Evolutionary conservation across 2,329 filamentous ascomycete genomes (phyloP), one percentile per base, ranked within the genome.

Genomic region (Fusarium nisikadoi): DNA sequence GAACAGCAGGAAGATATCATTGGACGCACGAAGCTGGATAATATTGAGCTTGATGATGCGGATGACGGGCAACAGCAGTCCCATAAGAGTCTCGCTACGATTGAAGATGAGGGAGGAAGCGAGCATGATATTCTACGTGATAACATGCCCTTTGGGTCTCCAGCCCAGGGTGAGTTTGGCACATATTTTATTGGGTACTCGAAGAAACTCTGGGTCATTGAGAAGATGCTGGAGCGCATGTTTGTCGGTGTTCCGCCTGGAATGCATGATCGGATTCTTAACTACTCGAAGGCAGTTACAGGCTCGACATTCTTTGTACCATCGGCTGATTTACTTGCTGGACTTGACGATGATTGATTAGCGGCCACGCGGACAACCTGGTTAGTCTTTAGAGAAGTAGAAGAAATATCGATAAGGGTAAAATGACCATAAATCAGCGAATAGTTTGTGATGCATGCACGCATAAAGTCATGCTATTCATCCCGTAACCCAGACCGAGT

Each of bases 71-170:
- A 82, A 23, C 86, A 89, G 65, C 86, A 88, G 68, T 83, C 87
- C 3, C 87, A 89, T 74, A 90, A 90, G 77, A 84, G 84, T 8
- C 84, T 90, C 0, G 82, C 83, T 5, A 89, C 87, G 0, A 84
- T 90, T 41, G 83, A 85, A 47, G 86, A 87, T 62, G 84, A 85
- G 7, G 64, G 82, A 12, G 87, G 86, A 2, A 78, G 81, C 12
- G 88, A 90, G 76, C 79, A 86, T 68, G 84, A 83, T 39, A 88
- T 90, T 43, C 78, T 90, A 6, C 82, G 88, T 0, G 88, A 90
- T 63, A 90, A 90, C 68, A 90, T 90, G 88, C 88, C 88, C 0
- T 90, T 90, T 76, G 88, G 88, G 0, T 85, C 84, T 0, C 87
- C 87, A 0, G 85, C 83, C 0, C 75, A 81, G 0, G 83, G 82